Percentiles rank a stretch among this genome's conserved stretches.
Evolutionary conservation across 306 rosid species (phyloP).

Genomic region (Dryas octopetala): DNA sequence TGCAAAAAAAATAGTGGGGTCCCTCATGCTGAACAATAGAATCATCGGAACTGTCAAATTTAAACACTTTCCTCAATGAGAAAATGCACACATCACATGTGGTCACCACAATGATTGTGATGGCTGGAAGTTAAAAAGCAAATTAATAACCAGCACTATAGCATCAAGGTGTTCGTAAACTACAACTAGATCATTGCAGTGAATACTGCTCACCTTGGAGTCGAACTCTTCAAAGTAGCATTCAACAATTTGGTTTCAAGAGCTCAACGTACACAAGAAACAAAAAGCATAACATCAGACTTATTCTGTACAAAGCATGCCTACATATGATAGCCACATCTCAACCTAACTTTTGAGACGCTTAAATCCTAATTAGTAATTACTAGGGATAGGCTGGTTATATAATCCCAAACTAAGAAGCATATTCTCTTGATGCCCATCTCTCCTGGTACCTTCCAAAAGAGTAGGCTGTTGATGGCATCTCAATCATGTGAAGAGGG

Average conservation of each 20-base stretch:
- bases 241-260: not conserved
- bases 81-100: too few relatives aligned
- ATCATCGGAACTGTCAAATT: too few relatives aligned
- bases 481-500: conserved; percentile 60
- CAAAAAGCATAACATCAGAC: not conserved
- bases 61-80: too few relatives aligned
- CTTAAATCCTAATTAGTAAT: not conserved
- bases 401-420: conserved; percentile 37
- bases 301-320: conserved; percentile 39
- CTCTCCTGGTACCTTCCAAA: conserved; percentile 67
- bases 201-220: too few relatives aligned
- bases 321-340: not conserved
- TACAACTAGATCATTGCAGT: too few relatives aligned
- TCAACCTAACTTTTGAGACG: not conserved
- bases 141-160: too few relatives aligned
- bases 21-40: too few relatives aligned
- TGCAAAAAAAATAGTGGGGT: too few relatives aligned
- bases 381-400: not conserved
- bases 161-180: too few relatives aligned
- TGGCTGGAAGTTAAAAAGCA: too few relatives aligned
- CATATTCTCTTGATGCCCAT: conserved; percentile 64
- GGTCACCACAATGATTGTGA: too few relatives aligned
- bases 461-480: conserved; percentile 57
- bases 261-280: not conserved
- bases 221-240: too few relatives aligned